These are phyloP conservation scores for Escallonia rubra DNA, from an alignment of 129 eudicot species.

Conservation along the genomic window DNA sequence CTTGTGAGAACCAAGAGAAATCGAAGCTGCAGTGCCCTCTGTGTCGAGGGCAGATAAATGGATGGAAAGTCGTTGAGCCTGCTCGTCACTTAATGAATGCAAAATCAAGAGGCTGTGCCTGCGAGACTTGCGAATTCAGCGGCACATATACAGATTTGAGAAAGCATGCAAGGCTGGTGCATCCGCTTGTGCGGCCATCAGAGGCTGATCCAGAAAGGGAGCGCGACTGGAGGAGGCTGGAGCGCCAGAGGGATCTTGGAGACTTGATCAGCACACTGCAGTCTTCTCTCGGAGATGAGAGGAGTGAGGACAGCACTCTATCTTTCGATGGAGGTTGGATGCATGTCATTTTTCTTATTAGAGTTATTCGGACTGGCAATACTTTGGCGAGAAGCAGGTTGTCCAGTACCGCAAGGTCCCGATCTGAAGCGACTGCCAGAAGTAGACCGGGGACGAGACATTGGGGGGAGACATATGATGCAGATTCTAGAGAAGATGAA, in stretches of 20 bases:
- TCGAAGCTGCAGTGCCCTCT: conserved; percentile 66
- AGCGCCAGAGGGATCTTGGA: conserved; percentile 76
- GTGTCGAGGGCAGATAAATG: conserved; percentile 72
- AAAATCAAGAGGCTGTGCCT: conserved; percentile 71
- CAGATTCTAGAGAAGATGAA: conserved; percentile 45
- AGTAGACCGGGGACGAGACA: conserved; percentile 66
- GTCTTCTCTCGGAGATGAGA: conserved; percentile 62
- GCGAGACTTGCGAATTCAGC: conserved; percentile 71
- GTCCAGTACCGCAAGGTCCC: conserved; percentile 56
- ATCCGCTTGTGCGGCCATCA: conserved; percentile 72
- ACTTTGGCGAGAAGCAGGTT: conserved; percentile 58
- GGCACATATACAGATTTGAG: conserved; percentile 73
- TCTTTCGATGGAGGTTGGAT: conserved; percentile 74
- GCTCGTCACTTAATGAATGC: conserved; percentile 77
- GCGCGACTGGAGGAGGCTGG: conserved; percentile 78
- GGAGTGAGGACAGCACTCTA: conserved; percentile 40
- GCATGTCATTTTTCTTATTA: conserved; percentile 66
- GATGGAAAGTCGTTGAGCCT: conserved; percentile 79
- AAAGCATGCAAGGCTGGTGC: conserved; percentile 75
- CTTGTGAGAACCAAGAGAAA: conserved; percentile 33
- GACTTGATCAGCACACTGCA: conserved; percentile 77
- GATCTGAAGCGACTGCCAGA: conserved; percentile 53
- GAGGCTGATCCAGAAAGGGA: conserved; percentile 88
- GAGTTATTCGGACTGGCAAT: conserved; percentile 56
- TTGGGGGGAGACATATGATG: conserved; percentile 78